Evolutionary conservation across 2,329 filamentous ascomycete genomes (phyloP).

Genomic region (Ceratocystis alfenasii): DNA sequence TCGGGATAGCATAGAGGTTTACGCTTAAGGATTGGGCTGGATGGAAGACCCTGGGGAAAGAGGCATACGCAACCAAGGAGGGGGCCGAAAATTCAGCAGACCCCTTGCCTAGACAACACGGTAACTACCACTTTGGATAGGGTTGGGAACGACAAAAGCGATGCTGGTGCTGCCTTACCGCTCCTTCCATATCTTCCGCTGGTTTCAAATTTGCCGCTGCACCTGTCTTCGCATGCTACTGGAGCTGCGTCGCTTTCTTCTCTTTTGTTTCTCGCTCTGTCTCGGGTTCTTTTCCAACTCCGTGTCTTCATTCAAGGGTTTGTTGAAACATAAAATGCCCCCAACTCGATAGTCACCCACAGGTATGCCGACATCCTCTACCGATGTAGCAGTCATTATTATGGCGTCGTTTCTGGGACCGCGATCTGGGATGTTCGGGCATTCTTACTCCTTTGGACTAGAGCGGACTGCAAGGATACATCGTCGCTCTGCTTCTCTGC

Average conservation of each 20-base stretch:
- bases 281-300: not conserved
- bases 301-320: not conserved
- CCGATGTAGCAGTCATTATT: not conserved
- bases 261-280: not conserved
- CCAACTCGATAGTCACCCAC: not conserved
- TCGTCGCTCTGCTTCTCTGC: not conserved
- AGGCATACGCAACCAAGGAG: no score
- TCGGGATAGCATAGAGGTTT: no score
- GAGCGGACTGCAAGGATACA: not conserved
- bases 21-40: no score
- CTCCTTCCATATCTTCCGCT: not conserved
- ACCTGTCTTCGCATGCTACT: no score
- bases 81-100: no score
- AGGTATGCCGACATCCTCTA: not conserved
- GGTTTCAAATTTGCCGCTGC: not conserved
- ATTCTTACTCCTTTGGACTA: not conserved
- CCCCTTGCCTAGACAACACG: no score
- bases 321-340: not conserved
- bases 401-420: not conserved
- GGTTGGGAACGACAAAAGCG: not conserved
- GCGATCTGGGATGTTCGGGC: not conserved
- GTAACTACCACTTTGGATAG: no score
- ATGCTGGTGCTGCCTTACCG: not conserved
- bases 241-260: not conserved
- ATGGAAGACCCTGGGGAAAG: no score